Conservation (phyloP, 257 asterid species). For the Ehretia macrophylla region DNA sequence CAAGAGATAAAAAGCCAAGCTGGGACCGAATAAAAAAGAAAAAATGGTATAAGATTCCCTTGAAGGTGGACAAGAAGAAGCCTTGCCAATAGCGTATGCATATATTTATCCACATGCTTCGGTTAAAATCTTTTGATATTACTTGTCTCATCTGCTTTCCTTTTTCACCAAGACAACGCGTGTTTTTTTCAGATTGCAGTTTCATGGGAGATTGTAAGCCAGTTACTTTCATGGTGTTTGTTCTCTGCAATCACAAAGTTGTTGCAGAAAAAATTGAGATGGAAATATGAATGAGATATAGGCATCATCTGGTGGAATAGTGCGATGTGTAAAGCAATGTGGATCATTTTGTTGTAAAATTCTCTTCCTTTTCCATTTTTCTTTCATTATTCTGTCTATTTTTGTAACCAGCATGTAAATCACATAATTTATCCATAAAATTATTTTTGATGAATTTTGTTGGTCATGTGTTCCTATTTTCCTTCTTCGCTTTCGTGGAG, state of each 20-base stretch:
- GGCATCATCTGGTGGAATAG: no score
- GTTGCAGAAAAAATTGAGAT: neutral
- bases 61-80: slow-evolving; percentile 82
- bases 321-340: no score
- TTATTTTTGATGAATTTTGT: no score
- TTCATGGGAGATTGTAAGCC: neutral
- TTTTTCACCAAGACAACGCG: no score
- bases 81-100: slow-evolving; percentile 38
- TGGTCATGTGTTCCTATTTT: neutral
- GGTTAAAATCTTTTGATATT: no score
- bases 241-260: neutral
- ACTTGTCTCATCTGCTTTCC: neutral
- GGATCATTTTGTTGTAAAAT: neutral
- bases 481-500: no score
- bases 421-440: neutral
- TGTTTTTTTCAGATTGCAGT: no score
- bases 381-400: no score
- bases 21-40: slow-evolving; percentile 74
- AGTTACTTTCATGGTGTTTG: slow-evolving; percentile 2
- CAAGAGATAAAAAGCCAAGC: slow-evolving; percentile 48
- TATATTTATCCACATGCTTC: no score
- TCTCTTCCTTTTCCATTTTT: neutral
- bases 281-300: neutral
- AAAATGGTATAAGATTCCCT: slow-evolving; percentile 77
- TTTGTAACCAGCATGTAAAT: neutral